Evolutionary conservation across 805 yeast genomes (phyloP).

Genomic region (Metschnikowia reukaufii): DNA sequence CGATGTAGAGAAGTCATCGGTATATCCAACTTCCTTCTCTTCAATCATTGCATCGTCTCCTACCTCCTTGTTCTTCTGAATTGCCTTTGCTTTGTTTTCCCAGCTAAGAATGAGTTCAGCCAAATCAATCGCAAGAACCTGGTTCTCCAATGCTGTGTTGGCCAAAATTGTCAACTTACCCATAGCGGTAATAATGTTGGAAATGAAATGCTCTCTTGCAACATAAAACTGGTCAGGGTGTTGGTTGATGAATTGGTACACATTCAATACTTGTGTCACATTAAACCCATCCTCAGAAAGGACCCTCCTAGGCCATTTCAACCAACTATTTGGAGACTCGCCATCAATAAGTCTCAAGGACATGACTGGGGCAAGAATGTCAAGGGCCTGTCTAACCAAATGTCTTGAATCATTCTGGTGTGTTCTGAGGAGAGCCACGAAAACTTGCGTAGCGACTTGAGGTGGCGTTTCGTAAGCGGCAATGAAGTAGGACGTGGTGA

Average conservation of each 20-base stretch:
- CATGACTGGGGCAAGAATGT: conserved; percentile 84
- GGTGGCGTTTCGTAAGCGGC: conserved; percentile 86
- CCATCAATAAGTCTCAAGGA: conserved; percentile 58
- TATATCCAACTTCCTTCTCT: neutral
- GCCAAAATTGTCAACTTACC: conserved; percentile 80
- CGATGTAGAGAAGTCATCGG: conserved; percentile 45
- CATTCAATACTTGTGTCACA: conserved; percentile 80
- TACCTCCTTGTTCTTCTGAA: neutral
- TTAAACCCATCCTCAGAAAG: conserved; percentile 87
- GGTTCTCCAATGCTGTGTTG: conserved; percentile 78
- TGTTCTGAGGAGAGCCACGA: conserved; percentile 82
- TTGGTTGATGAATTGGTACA: conserved; percentile 84
- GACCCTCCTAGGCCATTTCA: conserved; percentile 92
- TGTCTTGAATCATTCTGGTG: conserved; percentile 82
- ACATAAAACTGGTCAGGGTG: conserved; percentile 82
- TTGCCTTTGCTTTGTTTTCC: conserved; percentile 47
- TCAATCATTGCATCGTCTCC: neutral
- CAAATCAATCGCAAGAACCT: conserved; percentile 80
- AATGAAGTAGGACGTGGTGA: conserved; percentile 82
- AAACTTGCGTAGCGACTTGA: conserved; percentile 85
- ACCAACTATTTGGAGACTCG: conserved; percentile 68
- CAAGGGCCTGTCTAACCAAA: conserved; percentile 84
- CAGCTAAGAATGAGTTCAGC: conserved; percentile 83
- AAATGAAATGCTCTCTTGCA: conserved; percentile 85
- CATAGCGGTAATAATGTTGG: conserved; percentile 88